Base-by-base conservation (phyloP, 768 basidiomycete genomes). In the Xerocomellus dryophilus region DNA sequence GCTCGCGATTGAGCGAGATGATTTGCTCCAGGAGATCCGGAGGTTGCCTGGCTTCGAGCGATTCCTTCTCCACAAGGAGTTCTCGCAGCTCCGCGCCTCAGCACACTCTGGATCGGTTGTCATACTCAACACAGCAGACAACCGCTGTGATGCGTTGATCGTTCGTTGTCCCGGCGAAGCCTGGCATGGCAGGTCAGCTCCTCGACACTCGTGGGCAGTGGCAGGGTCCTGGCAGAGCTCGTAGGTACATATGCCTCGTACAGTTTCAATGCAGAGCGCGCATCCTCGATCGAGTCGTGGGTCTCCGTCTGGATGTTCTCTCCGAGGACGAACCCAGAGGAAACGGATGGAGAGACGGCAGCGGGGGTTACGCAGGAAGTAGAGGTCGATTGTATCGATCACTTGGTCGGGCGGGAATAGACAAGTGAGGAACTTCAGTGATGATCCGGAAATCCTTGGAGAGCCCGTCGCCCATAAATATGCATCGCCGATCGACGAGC, bases 361-460 rank as follows among this genome's bases (percentile, higher is more conserved):
- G 61, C 94, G 90, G 21, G 93, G 84, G 23, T 78, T 72, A 61
- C 81, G 83, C 23, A 93, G 66, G 67, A 90, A 97, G 71, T 94
- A 99, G n/a, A 98, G 78, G 68, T 97, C 93, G 53, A 99, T 96
- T 0, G 97, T 99, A 67, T 99, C 97, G 54, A 95, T 88, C 44
- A 99, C 94, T 70, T 95, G 95, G 3, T 90, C 85, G 0, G 94
- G 92, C 1, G 96, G 96, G 11, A 99, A 34, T 18, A 20, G 18
- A 29, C 41, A 23, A 44, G 36, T 2, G 18, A 46, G 43, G 40
- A 20, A 74, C 90, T n/a, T 68, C 61, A 96, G 96, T 99, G 74
- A 98, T 99, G 51, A 96, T 98, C 12, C 96, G 83, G 74, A 98
- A 98, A 69, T 99, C 96, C 67, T 98, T 98, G 15, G 92, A 88